Conservation (phyloP, 805 yeast species). For the Yamadazyma olivae region DNA sequence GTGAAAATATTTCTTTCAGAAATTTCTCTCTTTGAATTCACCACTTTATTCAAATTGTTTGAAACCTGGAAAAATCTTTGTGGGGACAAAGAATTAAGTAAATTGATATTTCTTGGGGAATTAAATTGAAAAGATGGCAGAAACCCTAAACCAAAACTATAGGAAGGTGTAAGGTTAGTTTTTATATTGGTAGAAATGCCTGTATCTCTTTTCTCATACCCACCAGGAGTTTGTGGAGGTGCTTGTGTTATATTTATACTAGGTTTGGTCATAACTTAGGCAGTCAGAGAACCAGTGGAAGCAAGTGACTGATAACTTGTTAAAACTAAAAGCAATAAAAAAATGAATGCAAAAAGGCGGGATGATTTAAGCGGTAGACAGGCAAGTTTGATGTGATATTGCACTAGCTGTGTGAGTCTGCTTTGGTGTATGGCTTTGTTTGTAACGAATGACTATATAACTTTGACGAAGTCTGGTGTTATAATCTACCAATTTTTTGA, state of each 20-base stretch:
- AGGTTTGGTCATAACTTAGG: slow-evolving; percentile 3
- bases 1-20: slow-evolving; percentile 10
- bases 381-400: no score
- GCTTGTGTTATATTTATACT: slow-evolving; percentile 3
- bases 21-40: slow-evolving; percentile 4
- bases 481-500: no score
- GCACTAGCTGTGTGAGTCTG: no score
- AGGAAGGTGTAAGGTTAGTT: slow-evolving; percentile 20
- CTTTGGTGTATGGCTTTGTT: no score
- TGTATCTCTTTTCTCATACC: slow-evolving; percentile 5
- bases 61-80: slow-evolving; percentile 28
- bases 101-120: slow-evolving; percentile 26
- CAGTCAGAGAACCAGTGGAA: no score
- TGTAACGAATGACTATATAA: no score
- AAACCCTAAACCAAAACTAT: slow-evolving; percentile 35
- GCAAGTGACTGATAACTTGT: no score
- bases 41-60: slow-evolving; percentile 15
- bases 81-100: slow-evolving; percentile 29
- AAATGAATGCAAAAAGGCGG: no score
- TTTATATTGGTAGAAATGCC: neutral
- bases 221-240: slow-evolving; percentile 17
- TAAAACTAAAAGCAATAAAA: no score
- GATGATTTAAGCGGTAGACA: no score
- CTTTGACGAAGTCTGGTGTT: no score
- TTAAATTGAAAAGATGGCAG: slow-evolving; percentile 43